These are phyloP conservation scores for Suillus weaverae DNA, from an alignment of 768 basidiomycete genomes.

Conservation along the genomic window DNA sequence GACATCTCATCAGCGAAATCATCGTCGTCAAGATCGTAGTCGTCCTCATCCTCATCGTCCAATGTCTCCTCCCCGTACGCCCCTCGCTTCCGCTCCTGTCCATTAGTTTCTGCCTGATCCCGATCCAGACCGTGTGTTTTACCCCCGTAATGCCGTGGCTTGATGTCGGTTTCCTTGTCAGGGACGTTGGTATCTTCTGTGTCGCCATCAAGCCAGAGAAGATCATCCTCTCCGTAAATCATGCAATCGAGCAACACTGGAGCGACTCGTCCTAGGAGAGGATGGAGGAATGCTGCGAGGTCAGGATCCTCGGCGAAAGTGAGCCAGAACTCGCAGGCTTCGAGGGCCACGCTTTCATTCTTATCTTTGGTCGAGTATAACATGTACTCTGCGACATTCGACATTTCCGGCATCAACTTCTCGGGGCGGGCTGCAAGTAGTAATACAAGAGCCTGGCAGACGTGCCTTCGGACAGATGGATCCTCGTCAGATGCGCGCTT, in stretches of 20 bases:
- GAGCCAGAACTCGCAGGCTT: constrained; percentile 99
- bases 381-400: constrained; percentile 97
- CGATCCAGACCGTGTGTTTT: constrained; percentile 86
- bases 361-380: constrained; percentile 97
- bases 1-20: constrained; percentile 92
- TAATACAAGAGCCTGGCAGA: constrained; percentile 93
- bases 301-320: constrained; percentile 97
- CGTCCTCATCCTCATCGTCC: constrained; percentile 86
- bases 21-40: constrained; percentile 83
- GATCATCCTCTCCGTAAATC: constrained; percentile 94
- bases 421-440: constrained; percentile 92
- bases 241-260: constrained; percentile 97
- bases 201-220: constrained; percentile 93
- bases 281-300: constrained; percentile 78
- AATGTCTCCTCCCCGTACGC: constrained; percentile 81
- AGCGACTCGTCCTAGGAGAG: constrained; percentile 86
- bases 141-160: constrained; percentile 87
- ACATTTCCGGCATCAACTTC: constrained; percentile 95
- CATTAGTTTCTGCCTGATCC: constrained; percentile 42
- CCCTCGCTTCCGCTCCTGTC: constrained; percentile 44
- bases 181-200: constrained; percentile 88
- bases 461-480: constrained; percentile 89
- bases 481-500: constrained; percentile 93
- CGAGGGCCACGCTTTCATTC: constrained; percentile 93
- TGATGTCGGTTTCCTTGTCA: constrained; percentile 94